Percentiles rank a stretch among this genome's conserved stretches.
Evolutionary conservation across 2,329 filamentous ascomycete genomes (phyloP).

Genomic region (Trichoderma gracile): DNA sequence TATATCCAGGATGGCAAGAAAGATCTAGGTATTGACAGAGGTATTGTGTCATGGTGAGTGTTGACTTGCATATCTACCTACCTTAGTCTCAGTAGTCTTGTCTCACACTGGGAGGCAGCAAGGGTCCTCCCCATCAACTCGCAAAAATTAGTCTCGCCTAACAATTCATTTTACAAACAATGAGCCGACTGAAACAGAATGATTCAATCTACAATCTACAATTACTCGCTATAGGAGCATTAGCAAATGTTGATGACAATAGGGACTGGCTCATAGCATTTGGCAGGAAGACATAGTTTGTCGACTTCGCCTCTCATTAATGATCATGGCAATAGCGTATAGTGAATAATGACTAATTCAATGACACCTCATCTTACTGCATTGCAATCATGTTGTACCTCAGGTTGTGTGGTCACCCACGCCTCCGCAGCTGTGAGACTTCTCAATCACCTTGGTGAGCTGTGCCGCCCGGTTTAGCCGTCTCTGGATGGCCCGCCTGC

Average conservation of each 20-base stretch:
- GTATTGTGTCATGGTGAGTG: background rate
- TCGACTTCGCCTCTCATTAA: background rate
- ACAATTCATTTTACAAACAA: too few relatives aligned
- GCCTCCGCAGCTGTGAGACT: constrained; percentile 35
- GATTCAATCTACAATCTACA: background rate
- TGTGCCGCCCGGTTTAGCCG: constrained; percentile 34
- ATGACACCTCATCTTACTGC: background rate
- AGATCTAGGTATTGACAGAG: background rate
- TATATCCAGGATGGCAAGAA: background rate
- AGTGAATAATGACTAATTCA: constrained; percentile 12
- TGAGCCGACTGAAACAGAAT: background rate
- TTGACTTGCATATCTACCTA: background rate
- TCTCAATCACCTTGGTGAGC: constrained; percentile 33
- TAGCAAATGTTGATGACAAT: background rate
- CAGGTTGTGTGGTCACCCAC: constrained; percentile 28
- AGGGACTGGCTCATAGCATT: background rate
- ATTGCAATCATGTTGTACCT: background rate
- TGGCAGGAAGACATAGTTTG: background rate
- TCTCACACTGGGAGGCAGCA: background rate
- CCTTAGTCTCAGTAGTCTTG: background rate
- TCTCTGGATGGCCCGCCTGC: constrained; percentile 32
- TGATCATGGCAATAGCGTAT: background rate
- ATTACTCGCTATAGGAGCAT: background rate
- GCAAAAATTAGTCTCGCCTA: too few relatives aligned
- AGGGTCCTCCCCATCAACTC: too few relatives aligned